Conservation (phyloP, 768 basidiomycete species). For the Termitomyces sp. region DNA sequence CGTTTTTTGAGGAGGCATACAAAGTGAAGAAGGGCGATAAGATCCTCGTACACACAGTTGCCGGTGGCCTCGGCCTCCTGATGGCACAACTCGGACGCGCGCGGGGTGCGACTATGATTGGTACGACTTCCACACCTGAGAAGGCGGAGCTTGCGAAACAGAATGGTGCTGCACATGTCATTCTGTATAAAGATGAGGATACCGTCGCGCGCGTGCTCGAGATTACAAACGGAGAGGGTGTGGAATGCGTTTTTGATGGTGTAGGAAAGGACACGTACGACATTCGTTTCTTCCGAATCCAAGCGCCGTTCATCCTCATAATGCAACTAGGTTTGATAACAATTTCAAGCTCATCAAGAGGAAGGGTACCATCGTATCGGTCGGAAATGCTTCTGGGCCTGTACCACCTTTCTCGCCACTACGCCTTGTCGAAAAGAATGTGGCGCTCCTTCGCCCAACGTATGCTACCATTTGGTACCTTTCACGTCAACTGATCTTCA, state of each 20-base stretch:
- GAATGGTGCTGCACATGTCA: conserved; percentile 84
- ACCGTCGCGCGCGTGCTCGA: conserved; percentile 71
- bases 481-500: not conserved
- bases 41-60: conserved; percentile 86
- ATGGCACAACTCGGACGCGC: conserved; percentile 66
- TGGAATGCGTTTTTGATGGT: conserved; percentile 88
- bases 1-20: conserved; percentile 83
- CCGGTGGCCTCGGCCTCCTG: conserved; percentile 80
- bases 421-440: conserved; percentile 76
- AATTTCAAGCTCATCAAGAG: conserved; percentile 79
- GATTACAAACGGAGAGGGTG: conserved; percentile 75
- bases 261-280: conserved; percentile 95
- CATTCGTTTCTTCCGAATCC: not conserved
- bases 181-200: conserved; percentile 74
- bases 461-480: conserved; percentile 29
- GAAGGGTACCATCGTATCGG: conserved; percentile 86
- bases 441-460: conserved; percentile 77
- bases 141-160: conserved; percentile 80
- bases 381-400: conserved; percentile 90
- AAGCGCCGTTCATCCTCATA: not conserved
- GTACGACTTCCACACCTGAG: conserved; percentile 81
- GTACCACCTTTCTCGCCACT: conserved; percentile 74
- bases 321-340: conserved; percentile 57
- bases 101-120: conserved; percentile 86
- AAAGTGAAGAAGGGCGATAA: conserved; percentile 75